Percentiles rank a stretch among this genome's conserved stretches.
These are phyloP conservation scores for Crithidia fasciculata DNA, from an alignment of 208 protist genomes.

Conservation along the genomic window DNA sequence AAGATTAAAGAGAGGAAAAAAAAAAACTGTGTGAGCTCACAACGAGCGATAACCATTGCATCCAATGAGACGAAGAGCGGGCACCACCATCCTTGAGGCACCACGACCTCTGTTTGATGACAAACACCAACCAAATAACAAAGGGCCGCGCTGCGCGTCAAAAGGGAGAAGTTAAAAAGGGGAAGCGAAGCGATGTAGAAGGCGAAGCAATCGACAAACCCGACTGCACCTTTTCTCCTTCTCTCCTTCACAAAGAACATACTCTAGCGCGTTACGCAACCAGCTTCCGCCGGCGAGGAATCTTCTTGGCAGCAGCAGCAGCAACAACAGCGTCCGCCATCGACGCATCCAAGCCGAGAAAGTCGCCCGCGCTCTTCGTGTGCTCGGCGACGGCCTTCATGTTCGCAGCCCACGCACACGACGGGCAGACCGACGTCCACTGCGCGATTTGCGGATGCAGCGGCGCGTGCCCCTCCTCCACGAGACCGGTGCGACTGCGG, in stretches of 20 bases:
- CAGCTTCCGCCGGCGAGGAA: conserved; percentile 66
- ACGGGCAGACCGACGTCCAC: conserved; percentile 70
- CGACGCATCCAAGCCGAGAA: conserved; percentile 56
- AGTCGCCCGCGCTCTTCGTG: conserved; percentile 51
- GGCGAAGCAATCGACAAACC: background rate
- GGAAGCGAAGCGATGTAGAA: background rate
- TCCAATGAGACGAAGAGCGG: too few species aligned
- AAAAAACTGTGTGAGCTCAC: too few species aligned
- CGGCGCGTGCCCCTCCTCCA: conserved; percentile 68
- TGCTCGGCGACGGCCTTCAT: conserved; percentile 47
- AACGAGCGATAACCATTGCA: too few species aligned
- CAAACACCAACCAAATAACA: too few species aligned
- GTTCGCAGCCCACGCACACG: conserved; percentile 71
- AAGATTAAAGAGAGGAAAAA: too few species aligned
- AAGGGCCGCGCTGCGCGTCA: too few species aligned
- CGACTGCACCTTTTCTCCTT: background rate
- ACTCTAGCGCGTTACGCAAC: conserved; percentile 26
- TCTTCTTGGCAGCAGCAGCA: conserved; percentile 4
- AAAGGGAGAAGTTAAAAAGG: too few species aligned
- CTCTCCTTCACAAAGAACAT: background rate
- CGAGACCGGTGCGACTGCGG: conserved; percentile 70
- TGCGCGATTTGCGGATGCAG: conserved; percentile 55
- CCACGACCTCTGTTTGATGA: too few species aligned
- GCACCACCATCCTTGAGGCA: too few species aligned
- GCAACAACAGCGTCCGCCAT: conserved; percentile 17